A percentile compares a stretch with the other conserved stretches of the same genome.
These are phyloP conservation scores for Actinomortierella ambigua DNA, from an alignment of 371 early-diverging fungal species.

Conservation along the genomic window DNA sequence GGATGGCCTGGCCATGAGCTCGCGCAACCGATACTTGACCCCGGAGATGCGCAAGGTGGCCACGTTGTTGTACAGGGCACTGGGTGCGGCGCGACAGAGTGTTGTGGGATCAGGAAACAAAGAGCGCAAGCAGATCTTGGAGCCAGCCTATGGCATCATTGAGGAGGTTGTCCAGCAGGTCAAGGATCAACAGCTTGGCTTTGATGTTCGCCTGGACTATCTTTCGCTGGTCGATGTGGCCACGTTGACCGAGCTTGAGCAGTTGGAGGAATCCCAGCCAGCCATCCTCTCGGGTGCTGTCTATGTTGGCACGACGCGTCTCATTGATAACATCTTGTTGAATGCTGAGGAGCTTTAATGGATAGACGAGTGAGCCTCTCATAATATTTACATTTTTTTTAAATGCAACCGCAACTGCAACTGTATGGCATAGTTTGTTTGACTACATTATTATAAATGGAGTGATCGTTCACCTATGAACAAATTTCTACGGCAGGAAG, in stretches of 20 bases:
- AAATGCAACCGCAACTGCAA: no score
- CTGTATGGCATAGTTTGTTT: no score
- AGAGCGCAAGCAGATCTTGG: conserved; percentile 57
- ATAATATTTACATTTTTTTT: no score
- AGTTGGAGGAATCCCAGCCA: conserved; percentile 53
- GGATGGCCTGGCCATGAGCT: conserved; percentile 91
- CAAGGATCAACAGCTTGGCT: conserved; percentile 46
- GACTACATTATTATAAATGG: no score
- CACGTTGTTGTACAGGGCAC: conserved; percentile 75
- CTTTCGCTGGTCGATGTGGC: conserved; percentile 78
- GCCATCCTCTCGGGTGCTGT: conserved; percentile 92
- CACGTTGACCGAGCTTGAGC: conserved; percentile 67
- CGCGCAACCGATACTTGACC: conserved; percentile 87
- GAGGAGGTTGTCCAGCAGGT: conserved; percentile 49
- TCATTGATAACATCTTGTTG: conserved; percentile 90
- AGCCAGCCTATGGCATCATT: conserved; percentile 49
- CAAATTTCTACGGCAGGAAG: no score
- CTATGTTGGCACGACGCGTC: conserved; percentile 84
- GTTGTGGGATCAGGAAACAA: conserved; percentile 55
- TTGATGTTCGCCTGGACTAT: conserved; percentile 80
- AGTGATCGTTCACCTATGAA: no score
- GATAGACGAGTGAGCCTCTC: no score
- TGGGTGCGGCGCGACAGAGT: conserved; percentile 56
- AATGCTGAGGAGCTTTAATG: conserved; percentile 34
- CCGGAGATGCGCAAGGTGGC: conserved; percentile 72